Percentiles rank a stretch among this genome's conserved stretches.
These are phyloP conservation scores for Dryas integrifolia DNA, from an alignment of 331 rosid species.

Conservation along the genomic window DNA sequence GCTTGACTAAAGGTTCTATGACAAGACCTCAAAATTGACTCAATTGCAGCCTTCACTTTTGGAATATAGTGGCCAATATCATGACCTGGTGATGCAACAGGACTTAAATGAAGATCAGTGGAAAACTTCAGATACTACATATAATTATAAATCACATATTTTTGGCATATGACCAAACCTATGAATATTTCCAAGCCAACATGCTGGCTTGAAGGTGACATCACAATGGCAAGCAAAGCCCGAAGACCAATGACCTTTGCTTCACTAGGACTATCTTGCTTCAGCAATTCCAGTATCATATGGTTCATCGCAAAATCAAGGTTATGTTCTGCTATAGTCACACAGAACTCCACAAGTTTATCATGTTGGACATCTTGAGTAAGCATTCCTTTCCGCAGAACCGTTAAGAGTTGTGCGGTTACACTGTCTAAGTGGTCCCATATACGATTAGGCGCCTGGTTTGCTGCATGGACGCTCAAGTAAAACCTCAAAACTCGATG, in stretches of 20 bases:
- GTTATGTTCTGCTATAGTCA: constrained; percentile 94
- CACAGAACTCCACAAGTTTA: constrained; percentile 97
- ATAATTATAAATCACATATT: constrained; percentile 16
- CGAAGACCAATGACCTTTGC: constrained; percentile 99
- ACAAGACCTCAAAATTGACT: constrained; percentile 81
- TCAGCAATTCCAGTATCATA: constrained; percentile 90
- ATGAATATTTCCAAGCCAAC: constrained; percentile 84
- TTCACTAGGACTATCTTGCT: constrained; percentile 92
- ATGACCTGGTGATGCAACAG: constrained; percentile 65
- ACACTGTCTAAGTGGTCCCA: constrained; percentile 98
- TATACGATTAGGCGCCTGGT: constrained; percentile 78
- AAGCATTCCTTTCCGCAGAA: constrained; percentile 92
- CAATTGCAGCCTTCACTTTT: constrained; percentile 96
- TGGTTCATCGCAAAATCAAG: constrained; percentile 99
- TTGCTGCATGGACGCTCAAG: constrained; percentile 86
- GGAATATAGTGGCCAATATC: constrained; percentile 93
- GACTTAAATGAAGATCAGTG: constrained; percentile 6
- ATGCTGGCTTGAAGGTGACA: constrained; percentile 82
- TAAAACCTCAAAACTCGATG: constrained; percentile 96
- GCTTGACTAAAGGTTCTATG: constrained; percentile 80
- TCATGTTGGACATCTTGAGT: constrained; percentile 98
- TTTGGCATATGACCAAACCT: constrained; percentile 44
- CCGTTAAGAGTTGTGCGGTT: constrained; percentile 83
- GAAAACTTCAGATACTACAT: constrained; percentile 7
- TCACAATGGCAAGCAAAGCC: constrained; percentile 92